Base-by-base conservation (phyloP, 257 asterid genomes). In the Forsythia suspensa region DNA sequence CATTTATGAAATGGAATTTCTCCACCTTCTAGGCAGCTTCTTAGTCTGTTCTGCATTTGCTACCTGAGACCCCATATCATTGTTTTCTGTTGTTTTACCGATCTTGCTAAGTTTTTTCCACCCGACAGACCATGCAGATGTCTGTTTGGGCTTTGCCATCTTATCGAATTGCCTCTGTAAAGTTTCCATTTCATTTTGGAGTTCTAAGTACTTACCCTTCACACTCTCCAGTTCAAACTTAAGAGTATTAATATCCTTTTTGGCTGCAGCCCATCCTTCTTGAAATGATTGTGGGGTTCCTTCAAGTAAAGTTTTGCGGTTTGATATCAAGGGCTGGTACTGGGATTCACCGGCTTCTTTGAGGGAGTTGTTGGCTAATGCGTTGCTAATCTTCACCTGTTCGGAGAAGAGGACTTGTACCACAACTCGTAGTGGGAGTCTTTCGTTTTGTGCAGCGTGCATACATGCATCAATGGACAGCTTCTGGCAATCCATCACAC, bases 371-470 rank as follows among this genome's bases (percentile, higher is more conserved):
- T 83, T 90, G 63, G 98, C 94, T 16, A 95, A 67, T 7, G 98
- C 96, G 71, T 92, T 93, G 89, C 97, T 95, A 67, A 93, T 90
- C 72, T 93, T 95, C 24, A 95, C 98, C 81, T 93, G 99, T 73
- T 95, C 97, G 2, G 99, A 92, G 88, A 95, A 92, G 79, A 95
- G 94, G 76, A 95, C 98, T 79, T 92, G 99, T 65, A 95, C 97
- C 8, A 93, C 98, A 0, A 93, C 90, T 79, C 99, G 77, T 21
- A 94, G 85, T 2, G 99, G 99, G 74, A 95, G 99, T 3, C 99
- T 78, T 82, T 95, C 98, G 67, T 94, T 95, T 73, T 93, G 98
- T 1, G 99, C 99, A 0, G 97, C 99, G 11, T 95, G 99, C 99
- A 92, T 92, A 73, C 99, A 92, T 3, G 97, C 99, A 73, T 95